Evolutionary conservation across 2,329 filamentous ascomycete genomes (phyloP).

Genomic region (Pyrenochaeta sp.): DNA sequence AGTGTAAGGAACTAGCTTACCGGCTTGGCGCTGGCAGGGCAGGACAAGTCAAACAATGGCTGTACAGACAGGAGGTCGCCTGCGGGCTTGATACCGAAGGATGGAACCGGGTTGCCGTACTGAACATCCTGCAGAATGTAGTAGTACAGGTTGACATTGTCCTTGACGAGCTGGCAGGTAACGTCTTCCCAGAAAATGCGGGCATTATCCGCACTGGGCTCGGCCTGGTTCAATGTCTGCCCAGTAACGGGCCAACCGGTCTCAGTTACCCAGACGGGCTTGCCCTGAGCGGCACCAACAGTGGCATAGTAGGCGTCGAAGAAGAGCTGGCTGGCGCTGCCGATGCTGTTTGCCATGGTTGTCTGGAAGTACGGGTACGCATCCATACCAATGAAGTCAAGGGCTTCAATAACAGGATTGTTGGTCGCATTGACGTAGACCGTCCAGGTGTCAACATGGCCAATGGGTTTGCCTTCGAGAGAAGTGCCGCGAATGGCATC

Average conservation of each 20-base stretch:
- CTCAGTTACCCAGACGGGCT: constrained; percentile 83
- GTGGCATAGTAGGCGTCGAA: constrained; percentile 70
- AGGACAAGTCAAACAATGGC: constrained; percentile 48
- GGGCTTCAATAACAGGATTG: constrained; percentile 70
- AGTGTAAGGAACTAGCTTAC: constrained; percentile 36
- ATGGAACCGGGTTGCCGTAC: constrained; percentile 68
- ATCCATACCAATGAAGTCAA: constrained; percentile 85
- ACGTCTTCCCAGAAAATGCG: constrained; percentile 83
- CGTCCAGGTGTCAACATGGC: constrained; percentile 92
- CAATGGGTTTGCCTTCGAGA: constrained; percentile 68
- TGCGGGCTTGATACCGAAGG: constrained; percentile 74
- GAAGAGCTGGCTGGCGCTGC: constrained; percentile 72
- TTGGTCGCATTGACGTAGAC: constrained; percentile 73
- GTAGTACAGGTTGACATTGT: constrained; percentile 66
- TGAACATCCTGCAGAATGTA: constrained; percentile 77
- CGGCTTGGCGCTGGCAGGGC: constrained; percentile 36
- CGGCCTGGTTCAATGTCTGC: constrained; percentile 65
- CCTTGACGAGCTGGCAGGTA: constrained; percentile 73
- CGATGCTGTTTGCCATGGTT: constrained; percentile 64
- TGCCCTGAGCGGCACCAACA: constrained; percentile 66
- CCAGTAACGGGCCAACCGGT: constrained; percentile 86
- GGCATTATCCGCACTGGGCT: constrained; percentile 73
- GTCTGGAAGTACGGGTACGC: constrained; percentile 85
- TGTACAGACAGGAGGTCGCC: constrained; percentile 40
- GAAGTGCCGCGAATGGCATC: constrained; percentile 69